Evolutionary conservation across 768 basidiomycete genomes (phyloP), one percentile per base, ranked within the genome.

Genomic region (Boletus edulis): DNA sequence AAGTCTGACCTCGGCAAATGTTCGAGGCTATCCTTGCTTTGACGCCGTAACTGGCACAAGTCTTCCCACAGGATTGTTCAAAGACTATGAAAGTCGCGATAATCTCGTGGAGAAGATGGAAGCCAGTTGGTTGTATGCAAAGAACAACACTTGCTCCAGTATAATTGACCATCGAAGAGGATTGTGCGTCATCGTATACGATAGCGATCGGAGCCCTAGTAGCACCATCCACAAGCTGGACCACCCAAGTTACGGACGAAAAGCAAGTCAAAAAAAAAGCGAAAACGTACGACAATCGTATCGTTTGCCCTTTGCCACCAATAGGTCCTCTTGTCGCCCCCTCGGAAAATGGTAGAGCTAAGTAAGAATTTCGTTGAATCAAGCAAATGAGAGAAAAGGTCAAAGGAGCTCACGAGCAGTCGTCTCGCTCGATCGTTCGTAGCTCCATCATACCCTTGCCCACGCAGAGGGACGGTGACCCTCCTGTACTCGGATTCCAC

Each of bases 91-190:
- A 65, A 2, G 63, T 64, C 10, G 31, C 52, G 31, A 65, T 37
- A 20, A 64, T 41, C 34, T 65, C 60, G 15, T 31, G 50, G 20
- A 65, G 45, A 34, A 65, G 43, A 48, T 61, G 63, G 37, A 65
- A 64, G 11, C 63, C 63, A 11, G 52, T 51, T 11, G 57, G 63
- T 12, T 48, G 63, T 29, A 64, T 32, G 18, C 35, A 59, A 5
- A 64, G 42, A 38, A 52, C 18, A 10, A 49, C 6, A 18, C 13
- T 51, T n/a, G 31, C 20, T 18, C 10, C 46, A 1, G 14, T n/a
- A 10, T 18, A 15, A 32, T 40, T 20, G 14, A 38, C 24, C 4
- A 17, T 35, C 4, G 37, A 39, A 17, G 13, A 32, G 4, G 51
- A n/a, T 12, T 29, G 32, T 4, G 24, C 3, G 5, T 52, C 54